Percentiles rank a stretch among this genome's conserved stretches.
These are phyloP conservation scores for Paraleonurus japonicus DNA, from an alignment of 257 asterid species.

Conservation along the genomic window DNA sequence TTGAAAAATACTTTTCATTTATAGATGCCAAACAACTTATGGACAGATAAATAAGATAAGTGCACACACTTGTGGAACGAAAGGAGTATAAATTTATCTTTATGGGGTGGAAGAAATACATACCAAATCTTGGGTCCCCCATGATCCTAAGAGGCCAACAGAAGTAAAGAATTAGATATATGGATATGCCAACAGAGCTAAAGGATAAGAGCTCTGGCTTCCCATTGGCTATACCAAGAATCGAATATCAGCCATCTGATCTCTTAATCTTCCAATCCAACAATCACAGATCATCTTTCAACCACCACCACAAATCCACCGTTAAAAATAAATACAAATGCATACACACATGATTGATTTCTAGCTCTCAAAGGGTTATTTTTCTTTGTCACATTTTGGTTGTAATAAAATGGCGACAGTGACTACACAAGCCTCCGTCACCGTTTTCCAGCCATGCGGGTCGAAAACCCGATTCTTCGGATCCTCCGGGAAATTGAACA, in stretches of 20 bases:
- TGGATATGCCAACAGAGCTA: constrained; percentile 66
- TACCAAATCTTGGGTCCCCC: constrained; percentile 27
- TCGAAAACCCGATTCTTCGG: constrained; percentile 68
- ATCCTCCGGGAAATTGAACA: constrained; percentile 57
- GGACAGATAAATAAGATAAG: too few relatives aligned
- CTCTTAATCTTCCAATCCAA: constrained; percentile 42
- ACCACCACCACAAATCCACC: constrained; percentile 51
- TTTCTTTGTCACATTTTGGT: neutral
- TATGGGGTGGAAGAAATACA: too few relatives aligned
- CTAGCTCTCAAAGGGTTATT: constrained; percentile 1
- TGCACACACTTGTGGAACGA: too few relatives aligned
- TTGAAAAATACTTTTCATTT: too few relatives aligned
- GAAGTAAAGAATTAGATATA: constrained; percentile 49
- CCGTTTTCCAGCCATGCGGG: constrained; percentile 66
- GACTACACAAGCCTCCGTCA: constrained; percentile 69
- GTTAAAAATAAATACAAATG: constrained; percentile 38
- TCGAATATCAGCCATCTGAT: constrained; percentile 47
- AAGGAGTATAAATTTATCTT: too few relatives aligned
- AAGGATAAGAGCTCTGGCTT: constrained; percentile 59
- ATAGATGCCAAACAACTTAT: too few relatives aligned
- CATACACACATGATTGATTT: constrained; percentile 28
- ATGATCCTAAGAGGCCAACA: constrained; percentile 49
- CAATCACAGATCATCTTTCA: constrained; percentile 30
- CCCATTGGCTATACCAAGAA: constrained; percentile 54
- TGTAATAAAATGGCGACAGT: constrained; percentile 60